These are phyloP conservation scores for Coemansia sp. DNA, from an alignment of 192 early-diverging fungal species.

Conservation along the genomic window DNA sequence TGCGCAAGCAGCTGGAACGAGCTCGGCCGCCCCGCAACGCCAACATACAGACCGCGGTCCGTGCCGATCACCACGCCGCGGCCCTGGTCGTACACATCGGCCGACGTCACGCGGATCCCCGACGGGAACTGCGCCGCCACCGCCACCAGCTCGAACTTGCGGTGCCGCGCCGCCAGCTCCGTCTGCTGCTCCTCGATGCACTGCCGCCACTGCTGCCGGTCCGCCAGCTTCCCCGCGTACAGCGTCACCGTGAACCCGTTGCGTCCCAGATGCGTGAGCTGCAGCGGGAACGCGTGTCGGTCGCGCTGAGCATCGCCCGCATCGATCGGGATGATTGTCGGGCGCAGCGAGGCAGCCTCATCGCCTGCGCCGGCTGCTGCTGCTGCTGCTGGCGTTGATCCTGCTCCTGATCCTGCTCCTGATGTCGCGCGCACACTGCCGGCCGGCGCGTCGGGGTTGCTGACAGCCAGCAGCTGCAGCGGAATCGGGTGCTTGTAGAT, in stretches of 20 bases:
- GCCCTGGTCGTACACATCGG: constrained; percentile 61
- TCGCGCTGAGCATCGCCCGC: constrained; percentile 46
- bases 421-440: constrained; percentile 5
- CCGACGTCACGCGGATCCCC: constrained; percentile 49
- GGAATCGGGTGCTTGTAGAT: constrained; percentile 76
- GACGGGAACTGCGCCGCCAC: constrained; percentile 51
- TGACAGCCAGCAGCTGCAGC: constrained; percentile 69
- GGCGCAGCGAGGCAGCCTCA: constrained; percentile 2
- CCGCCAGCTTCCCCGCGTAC: constrained; percentile 72
- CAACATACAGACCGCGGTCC: constrained; percentile 82
- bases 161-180: constrained; percentile 51
- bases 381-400: neutral
- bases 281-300: constrained; percentile 72
- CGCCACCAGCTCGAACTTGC: constrained; percentile 55
- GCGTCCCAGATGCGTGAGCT: constrained; percentile 73
- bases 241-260: constrained; percentile 71
- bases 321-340: constrained; percentile 43
- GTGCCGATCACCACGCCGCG: constrained; percentile 77
- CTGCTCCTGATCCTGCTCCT: neutral
- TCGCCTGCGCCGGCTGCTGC: neutral
- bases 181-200: constrained; percentile 63
- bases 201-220: constrained; percentile 81
- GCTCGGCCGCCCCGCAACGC: constrained; percentile 59
- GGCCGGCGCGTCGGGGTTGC: constrained; percentile 56
- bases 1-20: constrained; percentile 60